Conservation (phyloP, 306 rosid genomes). For the Trichosanthes truncata region DNA sequence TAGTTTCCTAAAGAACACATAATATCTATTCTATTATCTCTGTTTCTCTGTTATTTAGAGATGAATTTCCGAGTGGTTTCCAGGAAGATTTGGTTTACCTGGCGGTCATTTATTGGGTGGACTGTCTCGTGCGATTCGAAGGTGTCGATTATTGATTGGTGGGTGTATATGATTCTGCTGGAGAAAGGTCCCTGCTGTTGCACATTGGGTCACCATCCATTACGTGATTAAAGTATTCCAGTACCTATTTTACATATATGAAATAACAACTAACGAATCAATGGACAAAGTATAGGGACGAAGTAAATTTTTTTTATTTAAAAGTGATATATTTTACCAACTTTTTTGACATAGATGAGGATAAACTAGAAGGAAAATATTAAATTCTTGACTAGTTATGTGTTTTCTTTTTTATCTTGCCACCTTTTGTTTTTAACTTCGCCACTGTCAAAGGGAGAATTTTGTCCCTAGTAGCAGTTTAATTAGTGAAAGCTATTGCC, state of each 20-base stretch:
- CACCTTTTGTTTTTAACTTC: neutral
- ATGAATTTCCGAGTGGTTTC: neutral
- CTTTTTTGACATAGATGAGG: neutral
- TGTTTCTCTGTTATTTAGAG: neutral
- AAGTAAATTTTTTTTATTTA: neutral
- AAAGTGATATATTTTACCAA: no score
- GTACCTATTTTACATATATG: constrained; percentile 34
- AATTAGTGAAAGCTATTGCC: neutral
- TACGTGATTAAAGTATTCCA: constrained; percentile 29
- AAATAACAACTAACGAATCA: neutral
- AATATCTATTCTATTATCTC: neutral
- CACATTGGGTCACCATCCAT: constrained; percentile 29
- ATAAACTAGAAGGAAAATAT: no score
- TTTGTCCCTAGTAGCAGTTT: neutral
- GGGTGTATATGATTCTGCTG: constrained; percentile 35
- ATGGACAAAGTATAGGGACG: neutral
- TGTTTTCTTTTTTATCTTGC: neutral
- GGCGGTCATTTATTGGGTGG: neutral
- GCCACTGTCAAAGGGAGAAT: neutral
- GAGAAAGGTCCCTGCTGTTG: constrained; percentile 24
- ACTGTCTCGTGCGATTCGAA: constrained; percentile 11
- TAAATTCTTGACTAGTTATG: neutral
- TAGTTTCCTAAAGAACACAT: neutral
- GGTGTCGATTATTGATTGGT: constrained; percentile 8
- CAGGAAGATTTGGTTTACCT: neutral